Conservation (phyloP, 192 early-diverging fungal species). For the Neocallimastix lanati region DNA sequence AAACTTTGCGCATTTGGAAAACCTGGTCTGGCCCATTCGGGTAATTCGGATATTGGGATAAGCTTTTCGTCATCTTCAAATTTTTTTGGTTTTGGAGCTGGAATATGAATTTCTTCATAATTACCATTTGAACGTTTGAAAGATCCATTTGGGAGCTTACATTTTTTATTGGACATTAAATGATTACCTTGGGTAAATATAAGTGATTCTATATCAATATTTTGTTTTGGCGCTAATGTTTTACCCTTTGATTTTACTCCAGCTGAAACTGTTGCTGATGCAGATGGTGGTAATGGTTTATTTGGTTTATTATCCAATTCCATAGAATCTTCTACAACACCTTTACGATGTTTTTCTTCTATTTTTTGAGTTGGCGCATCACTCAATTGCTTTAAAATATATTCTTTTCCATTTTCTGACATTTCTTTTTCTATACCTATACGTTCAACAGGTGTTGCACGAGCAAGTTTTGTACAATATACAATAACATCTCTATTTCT, state of each 20-base stretch:
- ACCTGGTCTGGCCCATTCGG: slow-evolving; percentile 61
- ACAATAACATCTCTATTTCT: slow-evolving; percentile 73
- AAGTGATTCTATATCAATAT: slow-evolving; percentile 65
- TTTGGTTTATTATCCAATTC: slow-evolving; percentile 34
- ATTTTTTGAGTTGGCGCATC: slow-evolving; percentile 21
- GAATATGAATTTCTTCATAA: slow-evolving; percentile 90
- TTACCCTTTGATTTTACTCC: slow-evolving; percentile 7
- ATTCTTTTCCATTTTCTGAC: slow-evolving; percentile 37
- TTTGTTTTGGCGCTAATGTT: slow-evolving; percentile 26
- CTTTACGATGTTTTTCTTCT: slow-evolving; percentile 36
- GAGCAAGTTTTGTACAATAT: slow-evolving; percentile 76
- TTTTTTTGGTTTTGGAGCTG: slow-evolving; percentile 57
- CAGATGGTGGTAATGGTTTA: slow-evolving; percentile 25
- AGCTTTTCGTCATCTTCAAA: slow-evolving; percentile 41
- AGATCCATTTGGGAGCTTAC: slow-evolving; percentile 77
- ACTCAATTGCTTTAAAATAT: slow-evolving; percentile 54
- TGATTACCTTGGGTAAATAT: slow-evolving; percentile 85
- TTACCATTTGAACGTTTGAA: slow-evolving; percentile 73
- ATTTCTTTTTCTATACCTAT: slow-evolving; percentile 44
- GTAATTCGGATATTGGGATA: slow-evolving; percentile 45
- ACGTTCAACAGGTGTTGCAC: slow-evolving; percentile 36
- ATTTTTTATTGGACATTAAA: slow-evolving; percentile 94
- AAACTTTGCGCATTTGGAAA: slow-evolving; percentile 49
- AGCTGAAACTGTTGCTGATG: slow-evolving; percentile 12
- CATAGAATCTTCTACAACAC: slow-evolving; percentile 47